Evolutionary conservation across 2,329 filamentous ascomycete genomes (phyloP).

Genomic region (Mollisia scopiformis): DNA sequence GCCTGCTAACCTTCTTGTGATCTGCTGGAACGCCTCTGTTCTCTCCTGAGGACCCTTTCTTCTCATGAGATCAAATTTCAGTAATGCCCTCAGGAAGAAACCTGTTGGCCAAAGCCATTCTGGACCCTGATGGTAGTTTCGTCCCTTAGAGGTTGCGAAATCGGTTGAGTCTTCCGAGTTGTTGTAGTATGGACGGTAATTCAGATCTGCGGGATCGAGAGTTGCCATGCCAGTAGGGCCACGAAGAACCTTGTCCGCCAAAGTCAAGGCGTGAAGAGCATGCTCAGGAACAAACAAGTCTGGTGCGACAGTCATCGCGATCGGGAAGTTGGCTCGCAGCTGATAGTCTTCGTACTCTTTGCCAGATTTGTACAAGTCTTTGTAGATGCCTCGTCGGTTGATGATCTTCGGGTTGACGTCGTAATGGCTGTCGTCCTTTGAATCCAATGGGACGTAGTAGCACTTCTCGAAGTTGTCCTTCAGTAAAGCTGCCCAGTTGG

Average conservation of each 20-base stretch:
- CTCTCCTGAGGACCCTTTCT: constrained; percentile 67
- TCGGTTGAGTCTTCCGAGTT: constrained; percentile 93
- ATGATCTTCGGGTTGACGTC: constrained; percentile 79
- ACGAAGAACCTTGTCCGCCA: constrained; percentile 78
- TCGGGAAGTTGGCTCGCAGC: constrained; percentile 89
- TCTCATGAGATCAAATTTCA: constrained; percentile 85
- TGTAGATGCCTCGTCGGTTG: constrained; percentile 96
- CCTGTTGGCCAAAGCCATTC: constrained; percentile 99
- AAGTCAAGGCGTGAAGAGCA: constrained; percentile 76
- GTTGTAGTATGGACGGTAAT: constrained; percentile 93
- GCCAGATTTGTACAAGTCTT: constrained; percentile 90
- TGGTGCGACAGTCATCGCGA: constrained; percentile 93
- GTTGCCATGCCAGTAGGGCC: constrained; percentile 96
- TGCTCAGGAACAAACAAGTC: constrained; percentile 81
- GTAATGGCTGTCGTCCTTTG: constrained; percentile 73
- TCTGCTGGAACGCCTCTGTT: constrained; percentile 91
- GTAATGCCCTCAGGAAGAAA: constrained; percentile 88
- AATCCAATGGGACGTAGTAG: constrained; percentile 79
- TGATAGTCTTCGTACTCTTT: constrained; percentile 99
- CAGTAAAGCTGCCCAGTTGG: constrained; percentile 79
- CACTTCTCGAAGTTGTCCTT: constrained; percentile 88
- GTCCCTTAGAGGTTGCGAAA: constrained; percentile 89
- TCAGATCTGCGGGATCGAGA: constrained; percentile 86
- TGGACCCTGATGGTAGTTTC: constrained; percentile 97
- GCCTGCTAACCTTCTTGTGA: constrained; percentile 78